These are phyloP conservation scores for Incumbomyces lentus DNA, from an alignment of 2,329 filamentous ascomycete genomes.

Conservation along the genomic window DNA sequence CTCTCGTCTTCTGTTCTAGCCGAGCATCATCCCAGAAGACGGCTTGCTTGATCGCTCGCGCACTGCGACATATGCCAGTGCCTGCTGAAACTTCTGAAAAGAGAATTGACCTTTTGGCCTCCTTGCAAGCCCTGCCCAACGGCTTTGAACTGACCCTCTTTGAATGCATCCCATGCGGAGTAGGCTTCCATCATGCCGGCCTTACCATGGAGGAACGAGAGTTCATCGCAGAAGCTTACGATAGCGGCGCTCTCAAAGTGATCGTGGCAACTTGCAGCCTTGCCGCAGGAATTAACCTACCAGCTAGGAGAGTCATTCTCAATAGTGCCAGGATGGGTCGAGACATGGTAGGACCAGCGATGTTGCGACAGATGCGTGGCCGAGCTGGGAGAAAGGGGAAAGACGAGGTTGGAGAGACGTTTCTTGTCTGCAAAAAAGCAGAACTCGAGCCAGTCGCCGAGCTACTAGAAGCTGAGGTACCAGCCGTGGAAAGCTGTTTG, in stretches of 20 bases:
- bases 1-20: conserved; percentile 63
- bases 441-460: conserved; percentile 62
- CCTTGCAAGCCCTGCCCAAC: conserved; percentile 54
- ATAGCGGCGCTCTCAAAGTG: conserved; percentile 55
- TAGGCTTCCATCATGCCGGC: conserved; percentile 59
- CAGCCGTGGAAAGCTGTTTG: conserved; percentile 58
- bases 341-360: conserved; percentile 65
- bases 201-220: conserved; percentile 68
- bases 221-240: conserved; percentile 60
- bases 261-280: conserved; percentile 69
- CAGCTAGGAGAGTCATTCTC: conserved; percentile 61
- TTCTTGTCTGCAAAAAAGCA: conserved; percentile 58
- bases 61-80: conserved; percentile 45
- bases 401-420: conserved; percentile 66
- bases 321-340: conserved; percentile 67
- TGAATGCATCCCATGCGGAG: conserved; percentile 54
- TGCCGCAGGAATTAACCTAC: conserved; percentile 71
- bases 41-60: conserved; percentile 57
- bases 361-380: conserved; percentile 73
- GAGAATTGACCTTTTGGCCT: conserved; percentile 54
- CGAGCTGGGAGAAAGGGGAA: conserved; percentile 70
- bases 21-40: conserved; percentile 57
- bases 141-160: conserved; percentile 57
- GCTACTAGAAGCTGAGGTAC: conserved; percentile 62
- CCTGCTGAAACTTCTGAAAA: conserved; percentile 43